Conservation (phyloP, 2,329 filamentous ascomycete species). For the Epichloe scottii region DNA sequence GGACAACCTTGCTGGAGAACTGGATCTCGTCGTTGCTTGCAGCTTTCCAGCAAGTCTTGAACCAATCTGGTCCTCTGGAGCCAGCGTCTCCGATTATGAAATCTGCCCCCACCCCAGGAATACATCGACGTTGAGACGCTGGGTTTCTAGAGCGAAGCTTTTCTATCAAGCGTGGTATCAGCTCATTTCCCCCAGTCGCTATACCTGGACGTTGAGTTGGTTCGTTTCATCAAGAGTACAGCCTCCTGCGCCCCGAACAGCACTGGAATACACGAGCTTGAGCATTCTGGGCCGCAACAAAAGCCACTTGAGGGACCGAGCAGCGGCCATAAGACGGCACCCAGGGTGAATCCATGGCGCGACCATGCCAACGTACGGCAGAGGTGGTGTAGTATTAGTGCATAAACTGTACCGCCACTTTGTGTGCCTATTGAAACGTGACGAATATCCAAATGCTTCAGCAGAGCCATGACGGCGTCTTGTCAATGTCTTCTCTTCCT, state of each 20-base stretch:
- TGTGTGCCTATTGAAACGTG: constrained; percentile 18
- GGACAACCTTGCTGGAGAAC: constrained; percentile 12
- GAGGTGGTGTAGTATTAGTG: constrained; percentile 17
- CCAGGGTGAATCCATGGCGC: constrained; percentile 20
- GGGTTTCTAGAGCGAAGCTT: constrained; percentile 7
- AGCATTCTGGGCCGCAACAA: constrained; percentile 9
- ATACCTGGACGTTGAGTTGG: constrained; percentile 11
- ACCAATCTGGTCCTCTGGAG: constrained; percentile 15
- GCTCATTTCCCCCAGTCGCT: constrained; percentile 18
- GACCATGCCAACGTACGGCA: constrained; percentile 17
- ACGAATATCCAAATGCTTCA: constrained; percentile 19
- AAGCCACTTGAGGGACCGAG: constrained; percentile 7
- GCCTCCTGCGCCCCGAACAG: constrained; percentile 16
- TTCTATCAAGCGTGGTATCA: constrained; percentile 14
- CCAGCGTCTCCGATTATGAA: neutral
- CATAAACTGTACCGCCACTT: constrained; percentile 19
- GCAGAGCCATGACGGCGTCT: constrained; percentile 18
- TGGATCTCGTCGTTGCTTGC: constrained; percentile 7
- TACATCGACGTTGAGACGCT: constrained; percentile 11
- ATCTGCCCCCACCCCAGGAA: neutral
- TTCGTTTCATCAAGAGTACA: constrained; percentile 16
- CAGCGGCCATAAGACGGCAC: constrained; percentile 10
- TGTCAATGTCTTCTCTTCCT: neutral
- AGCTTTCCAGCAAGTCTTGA: constrained; percentile 15
- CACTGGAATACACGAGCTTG: constrained; percentile 13